These are phyloP conservation scores for Thyridium curvatum DNA, from an alignment of 2,329 filamentous ascomycete species.

Conservation along the genomic window DNA sequence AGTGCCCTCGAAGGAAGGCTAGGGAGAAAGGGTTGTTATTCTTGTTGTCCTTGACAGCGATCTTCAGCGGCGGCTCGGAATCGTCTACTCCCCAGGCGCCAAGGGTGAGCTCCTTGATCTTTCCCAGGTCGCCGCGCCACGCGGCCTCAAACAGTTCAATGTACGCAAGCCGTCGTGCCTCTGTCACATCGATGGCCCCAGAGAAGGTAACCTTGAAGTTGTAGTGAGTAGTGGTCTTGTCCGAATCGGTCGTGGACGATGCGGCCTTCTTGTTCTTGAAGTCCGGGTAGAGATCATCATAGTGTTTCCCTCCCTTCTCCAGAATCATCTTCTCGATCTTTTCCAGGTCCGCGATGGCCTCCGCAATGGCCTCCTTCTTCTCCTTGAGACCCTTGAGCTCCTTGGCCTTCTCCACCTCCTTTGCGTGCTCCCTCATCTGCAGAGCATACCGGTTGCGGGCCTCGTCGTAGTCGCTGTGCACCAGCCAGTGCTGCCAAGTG, in stretches of 20 bases:
- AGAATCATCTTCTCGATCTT: slow-evolving; percentile 48
- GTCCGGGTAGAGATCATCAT: slow-evolving; percentile 56
- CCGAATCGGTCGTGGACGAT: slow-evolving; percentile 1
- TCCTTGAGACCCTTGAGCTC: slow-evolving; percentile 26
- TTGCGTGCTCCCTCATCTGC: slow-evolving; percentile 24
- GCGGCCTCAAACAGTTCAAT: slow-evolving; percentile 65
- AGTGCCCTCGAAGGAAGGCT: slow-evolving; percentile 60
- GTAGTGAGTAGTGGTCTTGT: slow-evolving; percentile 27
- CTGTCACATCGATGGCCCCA: slow-evolving; percentile 47
- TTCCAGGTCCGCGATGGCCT: slow-evolving; percentile 45
- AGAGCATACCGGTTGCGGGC: slow-evolving; percentile 25
- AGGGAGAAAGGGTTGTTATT: slow-evolving; percentile 59
- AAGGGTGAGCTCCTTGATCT: slow-evolving; percentile 59
- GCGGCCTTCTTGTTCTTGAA: slow-evolving; percentile 18
- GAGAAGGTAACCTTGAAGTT: slow-evolving; percentile 44
- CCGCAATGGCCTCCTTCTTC: slow-evolving; percentile 50
- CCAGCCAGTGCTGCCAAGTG: slow-evolving; percentile 56
- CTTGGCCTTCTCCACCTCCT: slow-evolving; percentile 22
- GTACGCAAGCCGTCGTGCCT: slow-evolving; percentile 51
- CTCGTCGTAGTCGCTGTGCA: slow-evolving; percentile 27
- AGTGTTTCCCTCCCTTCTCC: slow-evolving; percentile 58
- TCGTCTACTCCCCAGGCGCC: slow-evolving; percentile 48
- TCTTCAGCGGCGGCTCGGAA: slow-evolving; percentile 53
- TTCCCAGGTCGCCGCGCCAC: slow-evolving; percentile 62
- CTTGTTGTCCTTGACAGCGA: slow-evolving; percentile 49